Evolutionary conservation across 441 rosid genomes (phyloP).

Genomic region (Corymbia citriodora): DNA sequence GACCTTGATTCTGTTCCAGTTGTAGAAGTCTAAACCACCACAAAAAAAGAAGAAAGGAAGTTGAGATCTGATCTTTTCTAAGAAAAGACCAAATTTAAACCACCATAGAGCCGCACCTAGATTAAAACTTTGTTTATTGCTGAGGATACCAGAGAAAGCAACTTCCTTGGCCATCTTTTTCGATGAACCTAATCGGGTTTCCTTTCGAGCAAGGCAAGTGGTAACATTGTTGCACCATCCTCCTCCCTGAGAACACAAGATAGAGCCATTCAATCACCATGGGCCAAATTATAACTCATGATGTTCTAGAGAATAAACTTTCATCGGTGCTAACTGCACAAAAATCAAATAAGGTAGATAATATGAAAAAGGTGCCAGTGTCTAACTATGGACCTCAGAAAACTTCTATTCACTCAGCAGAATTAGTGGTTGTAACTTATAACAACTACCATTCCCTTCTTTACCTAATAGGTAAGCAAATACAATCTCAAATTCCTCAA

Average conservation of each 20-base stretch:
- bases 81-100: background rate
- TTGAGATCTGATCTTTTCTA: background rate
- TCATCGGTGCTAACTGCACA: background rate
- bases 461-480: background rate
- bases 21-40: background rate
- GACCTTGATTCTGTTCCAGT: slow-evolving; percentile 10
- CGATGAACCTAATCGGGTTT: slow-evolving; percentile 60
- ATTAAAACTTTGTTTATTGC: background rate
- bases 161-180: slow-evolving; percentile 43
- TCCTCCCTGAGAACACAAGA: slow-evolving; percentile 51
- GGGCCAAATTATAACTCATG: background rate
- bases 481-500: background rate
- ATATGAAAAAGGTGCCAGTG: background rate
- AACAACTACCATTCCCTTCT: background rate
- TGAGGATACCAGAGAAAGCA: slow-evolving; percentile 59
- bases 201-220: slow-evolving; percentile 40
- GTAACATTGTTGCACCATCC: slow-evolving; percentile 65
- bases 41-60: background rate
- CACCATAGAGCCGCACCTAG: background rate
- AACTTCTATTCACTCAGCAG: background rate
- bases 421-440: background rate
- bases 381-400: background rate
- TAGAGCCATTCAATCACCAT: background rate
- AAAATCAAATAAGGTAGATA: background rate
- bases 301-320: background rate